phyloP scores from a whole-genome alignment of 345 rosid species.

The Populus deltoides region DNA sequence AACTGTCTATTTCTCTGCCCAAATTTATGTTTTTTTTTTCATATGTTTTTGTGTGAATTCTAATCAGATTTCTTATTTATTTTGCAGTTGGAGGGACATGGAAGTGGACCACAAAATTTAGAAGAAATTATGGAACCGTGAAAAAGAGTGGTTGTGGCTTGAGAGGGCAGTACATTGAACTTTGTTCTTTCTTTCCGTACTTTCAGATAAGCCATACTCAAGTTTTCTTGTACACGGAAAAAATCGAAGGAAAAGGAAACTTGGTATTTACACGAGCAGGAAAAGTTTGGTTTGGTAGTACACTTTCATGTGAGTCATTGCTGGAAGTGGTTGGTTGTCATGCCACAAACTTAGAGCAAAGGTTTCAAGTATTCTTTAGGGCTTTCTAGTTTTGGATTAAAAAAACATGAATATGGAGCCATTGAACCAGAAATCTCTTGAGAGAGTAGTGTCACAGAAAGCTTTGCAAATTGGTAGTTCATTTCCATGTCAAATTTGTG shows the following conservation, averaged over 20 bases:
- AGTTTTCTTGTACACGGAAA: constrained; percentile 4
- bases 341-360: neutral
- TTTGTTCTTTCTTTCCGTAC: constrained; percentile 9
- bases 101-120: constrained; percentile 24
- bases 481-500: constrained; percentile 88
- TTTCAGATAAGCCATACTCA: constrained; percentile 17
- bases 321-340: constrained; percentile 19
- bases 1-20: neutral
- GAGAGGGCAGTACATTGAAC: constrained; percentile 15
- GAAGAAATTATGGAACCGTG: neutral
- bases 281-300: neutral
- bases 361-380: neutral
- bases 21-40: neutral
- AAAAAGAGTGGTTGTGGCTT: constrained; percentile 19
- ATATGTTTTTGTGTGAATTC: neutral
- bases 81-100: constrained; percentile 26
- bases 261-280: neutral
- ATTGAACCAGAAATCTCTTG: constrained; percentile 58
- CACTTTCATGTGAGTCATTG: constrained; percentile 27
- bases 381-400: neutral
- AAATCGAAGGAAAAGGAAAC: neutral
- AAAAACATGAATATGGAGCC: constrained; percentile 45
- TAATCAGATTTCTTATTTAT: constrained; percentile 4
- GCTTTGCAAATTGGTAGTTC: constrained; percentile 84
- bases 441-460: constrained; percentile 75